These are phyloP conservation scores for Senna tora DNA, from an alignment of 306 rosid species.

Conservation along the genomic window DNA sequence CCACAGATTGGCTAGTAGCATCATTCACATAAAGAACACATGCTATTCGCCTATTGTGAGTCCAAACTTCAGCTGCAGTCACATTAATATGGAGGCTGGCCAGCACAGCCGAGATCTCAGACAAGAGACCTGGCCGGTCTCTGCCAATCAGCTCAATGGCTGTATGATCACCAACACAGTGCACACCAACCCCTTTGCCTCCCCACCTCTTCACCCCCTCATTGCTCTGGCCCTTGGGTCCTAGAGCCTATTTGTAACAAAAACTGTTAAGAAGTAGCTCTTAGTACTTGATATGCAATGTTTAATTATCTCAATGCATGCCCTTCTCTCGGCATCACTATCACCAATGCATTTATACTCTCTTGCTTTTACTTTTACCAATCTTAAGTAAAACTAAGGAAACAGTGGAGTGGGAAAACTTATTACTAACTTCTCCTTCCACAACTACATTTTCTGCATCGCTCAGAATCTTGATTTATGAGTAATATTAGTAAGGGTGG, in stretches of 20 bases:
- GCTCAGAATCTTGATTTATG: slow-evolving; percentile 2
- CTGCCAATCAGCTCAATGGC: slow-evolving; percentile 74
- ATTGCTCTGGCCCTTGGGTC: slow-evolving; percentile 69
- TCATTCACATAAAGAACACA: slow-evolving; percentile 73
- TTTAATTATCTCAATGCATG: background rate
- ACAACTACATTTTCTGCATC: background rate
- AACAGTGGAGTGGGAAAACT: slow-evolving; percentile 16
- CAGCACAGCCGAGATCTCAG: slow-evolving; percentile 83
- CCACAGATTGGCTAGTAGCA: slow-evolving; percentile 45
- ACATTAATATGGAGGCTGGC: slow-evolving; percentile 70
- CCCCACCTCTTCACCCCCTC: slow-evolving; percentile 60
- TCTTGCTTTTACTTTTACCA: background rate
- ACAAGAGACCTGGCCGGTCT: slow-evolving; percentile 83
- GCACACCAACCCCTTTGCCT: slow-evolving; percentile 69
- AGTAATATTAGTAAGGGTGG: too few species aligned
- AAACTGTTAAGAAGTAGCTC: slow-evolving; percentile 49
- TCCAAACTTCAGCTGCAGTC: slow-evolving; percentile 83
- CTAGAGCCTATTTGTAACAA: slow-evolving; percentile 72
- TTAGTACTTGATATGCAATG: slow-evolving; percentile 39
- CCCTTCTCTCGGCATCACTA: background rate
- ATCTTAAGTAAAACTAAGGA: background rate
- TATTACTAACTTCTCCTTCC: background rate
- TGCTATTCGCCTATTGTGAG: slow-evolving; percentile 74
- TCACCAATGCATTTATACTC: background rate
- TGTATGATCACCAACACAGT: slow-evolving; percentile 66